A percentile compares a stretch with the other conserved stretches of the same genome.
phyloP scores from a whole-genome alignment of 2,329 filamentous ascomycete genomes.

The Trichophyton simii region DNA sequence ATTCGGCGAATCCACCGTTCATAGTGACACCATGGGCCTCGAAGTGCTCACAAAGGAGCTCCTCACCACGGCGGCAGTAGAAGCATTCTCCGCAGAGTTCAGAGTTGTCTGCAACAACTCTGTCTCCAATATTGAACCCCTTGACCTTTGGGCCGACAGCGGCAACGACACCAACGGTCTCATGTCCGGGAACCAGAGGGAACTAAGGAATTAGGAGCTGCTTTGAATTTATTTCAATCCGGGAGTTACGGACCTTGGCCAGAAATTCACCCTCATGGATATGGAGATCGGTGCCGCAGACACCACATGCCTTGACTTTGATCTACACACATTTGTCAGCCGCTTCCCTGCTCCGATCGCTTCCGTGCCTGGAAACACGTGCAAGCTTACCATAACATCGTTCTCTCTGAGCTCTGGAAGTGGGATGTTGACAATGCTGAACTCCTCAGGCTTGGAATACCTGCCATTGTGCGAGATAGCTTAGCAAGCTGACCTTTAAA shows the following conservation, averaged over 20 bases:
- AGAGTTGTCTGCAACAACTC: slow-evolving; percentile 45
- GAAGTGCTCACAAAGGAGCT: slow-evolving; percentile 57
- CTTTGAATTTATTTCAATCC: not conserved
- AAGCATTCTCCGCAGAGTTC: slow-evolving; percentile 60
- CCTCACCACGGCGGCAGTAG: slow-evolving; percentile 58
- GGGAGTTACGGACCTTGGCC: slow-evolving; percentile 32
- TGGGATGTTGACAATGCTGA: slow-evolving; percentile 49
- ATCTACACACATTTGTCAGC: slow-evolving; percentile 29
- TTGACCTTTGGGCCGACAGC: slow-evolving; percentile 47
- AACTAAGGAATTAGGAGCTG: slow-evolving; percentile 33
- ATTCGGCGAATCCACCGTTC: slow-evolving; percentile 62
- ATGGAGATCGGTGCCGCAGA: slow-evolving; percentile 45
- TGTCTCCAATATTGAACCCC: slow-evolving; percentile 49
- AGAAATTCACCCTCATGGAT: slow-evolving; percentile 56
- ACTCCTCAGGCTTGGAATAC: slow-evolving; percentile 52
- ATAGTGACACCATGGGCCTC: slow-evolving; percentile 48
- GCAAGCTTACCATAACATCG: slow-evolving; percentile 40
- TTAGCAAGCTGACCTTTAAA: not conserved
- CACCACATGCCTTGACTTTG: slow-evolving; percentile 56
- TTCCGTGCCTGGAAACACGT: not conserved
- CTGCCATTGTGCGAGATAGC: slow-evolving; percentile 16
- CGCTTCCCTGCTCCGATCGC: not conserved
- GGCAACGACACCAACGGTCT: slow-evolving; percentile 54
- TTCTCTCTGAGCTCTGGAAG: slow-evolving; percentile 48
- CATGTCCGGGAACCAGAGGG: slow-evolving; percentile 55